Evolutionary conservation across 2,329 filamentous ascomycete species (phyloP).

Genomic region (Neonectria magnoliae): DNA sequence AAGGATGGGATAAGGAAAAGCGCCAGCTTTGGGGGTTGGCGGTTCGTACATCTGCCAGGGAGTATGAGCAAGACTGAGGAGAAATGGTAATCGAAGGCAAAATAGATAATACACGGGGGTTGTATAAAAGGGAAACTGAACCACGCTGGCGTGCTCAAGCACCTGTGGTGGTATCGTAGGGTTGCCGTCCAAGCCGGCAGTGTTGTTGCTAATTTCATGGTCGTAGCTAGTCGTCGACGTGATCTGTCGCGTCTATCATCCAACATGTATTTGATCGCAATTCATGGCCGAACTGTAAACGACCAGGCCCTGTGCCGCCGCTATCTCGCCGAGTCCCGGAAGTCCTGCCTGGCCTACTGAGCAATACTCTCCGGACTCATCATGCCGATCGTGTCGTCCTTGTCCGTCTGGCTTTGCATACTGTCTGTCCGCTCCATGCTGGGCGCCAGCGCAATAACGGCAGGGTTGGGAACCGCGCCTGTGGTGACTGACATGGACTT

Average conservation of each 20-base stretch:
- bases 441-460: slow-evolving; percentile 53
- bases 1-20: slow-evolving; percentile 17
- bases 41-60: slow-evolving; percentile 15
- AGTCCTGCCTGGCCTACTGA: slow-evolving; percentile 46
- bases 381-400: slow-evolving; percentile 77
- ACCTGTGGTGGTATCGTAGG: slow-evolving; percentile 5
- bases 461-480: slow-evolving; percentile 51
- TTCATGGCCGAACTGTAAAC: neutral
- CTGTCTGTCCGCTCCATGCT: slow-evolving; percentile 69
- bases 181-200: slow-evolving; percentile 7
- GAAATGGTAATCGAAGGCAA: slow-evolving; percentile 21
- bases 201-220: slow-evolving; percentile 8
- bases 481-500: slow-evolving; percentile 54
- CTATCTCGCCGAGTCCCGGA: slow-evolving; percentile 17
- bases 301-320: neutral
- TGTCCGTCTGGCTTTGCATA: slow-evolving; percentile 68
- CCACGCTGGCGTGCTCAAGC: slow-evolving; percentile 1
- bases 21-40: slow-evolving; percentile 23
- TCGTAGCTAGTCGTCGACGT: neutral
- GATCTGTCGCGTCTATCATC: slow-evolving; percentile 8
- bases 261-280: neutral
- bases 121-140: slow-evolving; percentile 30
- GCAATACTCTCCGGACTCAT: slow-evolving; percentile 86
- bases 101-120: slow-evolving; percentile 32
- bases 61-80: slow-evolving; percentile 26